These are phyloP conservation scores for Scopulariopsis brevicaulis DNA, from an alignment of 2,329 filamentous ascomycete species.

Conservation along the genomic window DNA sequence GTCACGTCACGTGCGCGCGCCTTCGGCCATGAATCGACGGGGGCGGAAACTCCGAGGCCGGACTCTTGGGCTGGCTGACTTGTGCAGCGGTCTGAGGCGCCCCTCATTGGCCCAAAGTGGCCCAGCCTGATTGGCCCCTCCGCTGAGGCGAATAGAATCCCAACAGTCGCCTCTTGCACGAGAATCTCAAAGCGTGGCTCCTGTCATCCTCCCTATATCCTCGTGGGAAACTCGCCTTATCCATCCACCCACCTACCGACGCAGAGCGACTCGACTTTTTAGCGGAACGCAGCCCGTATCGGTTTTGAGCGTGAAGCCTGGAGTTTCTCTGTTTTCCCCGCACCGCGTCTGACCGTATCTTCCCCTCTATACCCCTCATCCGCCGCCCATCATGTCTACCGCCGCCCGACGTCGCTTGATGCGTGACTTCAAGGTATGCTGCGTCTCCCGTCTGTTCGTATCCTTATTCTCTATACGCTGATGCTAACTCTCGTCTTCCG, in stretches of 20 bases:
- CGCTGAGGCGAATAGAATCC: neutral
- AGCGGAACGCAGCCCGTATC: neutral
- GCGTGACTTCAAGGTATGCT: constrained; percentile 93
- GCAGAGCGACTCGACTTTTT: neutral
- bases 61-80: neutral
- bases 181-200: neutral
- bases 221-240: neutral
- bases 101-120: neutral
- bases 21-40: neutral
- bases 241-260: neutral
- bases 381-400: constrained; percentile 54
- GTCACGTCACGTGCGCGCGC: neutral
- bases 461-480: neutral
- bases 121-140: neutral
- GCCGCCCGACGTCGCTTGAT: constrained; percentile 91
- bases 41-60: neutral
- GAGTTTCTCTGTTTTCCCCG: neutral
- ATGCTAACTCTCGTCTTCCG: neutral
- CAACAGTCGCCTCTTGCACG: neutral
- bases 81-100: neutral
- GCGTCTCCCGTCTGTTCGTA: constrained; percentile 4
- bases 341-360: neutral
- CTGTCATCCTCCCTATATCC: neutral
- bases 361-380: neutral
- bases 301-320: neutral